Conservation (phyloP, 169 alveolate genomes). For the Perkinsus marinus region DNA sequence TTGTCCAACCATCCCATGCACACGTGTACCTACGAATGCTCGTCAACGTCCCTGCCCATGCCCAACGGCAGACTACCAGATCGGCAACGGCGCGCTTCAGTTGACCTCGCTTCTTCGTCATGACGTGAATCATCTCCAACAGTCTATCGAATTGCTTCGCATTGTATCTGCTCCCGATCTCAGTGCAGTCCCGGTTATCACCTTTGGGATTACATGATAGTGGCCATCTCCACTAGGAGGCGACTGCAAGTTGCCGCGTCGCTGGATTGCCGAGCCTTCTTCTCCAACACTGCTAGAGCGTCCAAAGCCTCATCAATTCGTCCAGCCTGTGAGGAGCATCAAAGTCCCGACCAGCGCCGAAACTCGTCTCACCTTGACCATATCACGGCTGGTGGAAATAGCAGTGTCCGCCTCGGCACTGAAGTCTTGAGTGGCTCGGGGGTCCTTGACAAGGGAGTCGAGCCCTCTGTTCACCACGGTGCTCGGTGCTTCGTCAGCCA, state of each 20-base stretch:
- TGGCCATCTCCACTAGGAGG: conserved; percentile 7
- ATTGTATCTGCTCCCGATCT: conserved; percentile 3
- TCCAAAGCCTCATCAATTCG: conserved; percentile 5
- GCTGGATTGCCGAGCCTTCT: conserved; percentile 20
- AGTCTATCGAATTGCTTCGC: conserved; percentile 6
- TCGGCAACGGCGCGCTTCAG: conserved; percentile 30
- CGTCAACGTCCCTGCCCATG: neutral
- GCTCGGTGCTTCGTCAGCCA: neutral
- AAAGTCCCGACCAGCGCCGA: neutral
- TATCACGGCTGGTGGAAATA: neutral
- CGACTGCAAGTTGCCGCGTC: conserved; percentile 19
- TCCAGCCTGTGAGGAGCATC: neutral
- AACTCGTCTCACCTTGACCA: conserved; percentile 6
- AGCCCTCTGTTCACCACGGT: conserved; percentile 2
- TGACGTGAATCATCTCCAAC: conserved; percentile 3
- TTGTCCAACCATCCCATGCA: neutral
- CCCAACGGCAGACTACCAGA: neutral
- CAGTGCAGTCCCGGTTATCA: neutral
- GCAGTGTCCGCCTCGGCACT: conserved; percentile 2
- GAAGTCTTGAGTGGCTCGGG: conserved; percentile 20
- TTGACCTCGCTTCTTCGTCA: conserved; percentile 38
- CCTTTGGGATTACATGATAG: neutral
- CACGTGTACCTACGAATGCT: neutral
- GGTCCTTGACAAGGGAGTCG: conserved; percentile 26
- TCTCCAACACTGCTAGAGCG: conserved; percentile 5